Evolutionary conservation across 176 grass and related monocot genomes (phyloP), one percentile per base, ranked within the genome.

Genomic region (Eragrostis curvula): DNA sequence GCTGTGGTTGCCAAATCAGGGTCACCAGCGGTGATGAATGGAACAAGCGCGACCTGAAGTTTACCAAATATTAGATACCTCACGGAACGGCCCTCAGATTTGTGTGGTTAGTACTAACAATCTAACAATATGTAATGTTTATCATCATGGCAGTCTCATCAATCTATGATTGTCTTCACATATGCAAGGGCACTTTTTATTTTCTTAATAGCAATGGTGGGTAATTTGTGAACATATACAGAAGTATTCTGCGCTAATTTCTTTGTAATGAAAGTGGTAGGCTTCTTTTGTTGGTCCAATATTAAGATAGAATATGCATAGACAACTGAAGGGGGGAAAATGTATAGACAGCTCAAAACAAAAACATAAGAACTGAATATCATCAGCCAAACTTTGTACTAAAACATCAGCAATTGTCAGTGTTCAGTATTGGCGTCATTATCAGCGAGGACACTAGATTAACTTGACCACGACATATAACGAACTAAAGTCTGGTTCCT

Each of bases 11-110:
- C 68, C 66, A 99, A 24, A 80, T 99, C 97, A 68, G 97, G 93
- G 65, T 99, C 97, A n/a, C 97, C 97, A 36, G 97, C 97, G 45
- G 89, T 93, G 45, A 99, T 96, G 74, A 99, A 99, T 5, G 97
- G 97, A 27, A 99, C 73, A 30, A 99, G 70, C 0, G 93, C 97
- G 27, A 87, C 79, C 97, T 99, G 84, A 4, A 84, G 52, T 39
- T 68, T 21, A 48, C 7, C 28, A 78, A 74, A 49, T 40, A 32
- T 72, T 24, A 86, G 41, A 50, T 1, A 64, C 2, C 32, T 36
- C 4, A 4, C 4, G 32, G 4, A 36, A 36, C 4, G 32, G 32
- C 3, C 32, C 32, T 4, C 32, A 36, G 2, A 36, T 36, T 36
- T 36, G 32, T 36, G 32, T 36, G 32, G 32, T 36, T 36, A 2